These are phyloP conservation scores for Yamadazyma akitaensis DNA, from an alignment of 805 yeast genomes.

Conservation along the genomic window DNA sequence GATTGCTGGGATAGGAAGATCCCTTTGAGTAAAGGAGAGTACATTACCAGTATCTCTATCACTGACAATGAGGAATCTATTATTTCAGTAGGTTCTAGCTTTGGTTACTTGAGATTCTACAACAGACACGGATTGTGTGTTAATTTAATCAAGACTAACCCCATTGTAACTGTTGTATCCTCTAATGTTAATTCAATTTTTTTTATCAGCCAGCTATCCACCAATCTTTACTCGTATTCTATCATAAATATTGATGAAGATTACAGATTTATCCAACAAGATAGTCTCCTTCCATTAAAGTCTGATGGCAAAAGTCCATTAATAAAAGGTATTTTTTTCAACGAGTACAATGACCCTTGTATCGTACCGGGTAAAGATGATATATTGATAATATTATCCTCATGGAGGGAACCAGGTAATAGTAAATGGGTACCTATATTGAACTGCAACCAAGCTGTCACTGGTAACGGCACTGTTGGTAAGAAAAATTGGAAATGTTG, in stretches of 20 bases:
- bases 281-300: conserved; percentile 35
- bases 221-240: conserved; percentile 42
- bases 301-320: conserved; percentile 24
- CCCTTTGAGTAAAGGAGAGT: conserved; percentile 52
- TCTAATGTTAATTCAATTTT: conserved; percentile 52
- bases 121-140: conserved; percentile 72
- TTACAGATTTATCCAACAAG: conserved; percentile 38
- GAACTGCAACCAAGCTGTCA: conserved; percentile 47
- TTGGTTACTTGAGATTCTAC: conserved; percentile 71
- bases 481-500: conserved; percentile 65
- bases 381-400: conserved; percentile 61
- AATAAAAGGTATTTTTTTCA: conserved; percentile 75
- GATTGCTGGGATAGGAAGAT: conserved; percentile 71
- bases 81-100: conserved; percentile 67
- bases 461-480: conserved; percentile 47
- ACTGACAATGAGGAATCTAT: conserved; percentile 36
- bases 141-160: conserved; percentile 64
- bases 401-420: conserved; percentile 76
- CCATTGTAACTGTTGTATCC: conserved; percentile 71
- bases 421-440: conserved; percentile 86
- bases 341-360: conserved; percentile 87
- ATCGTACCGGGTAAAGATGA: conserved; percentile 73
- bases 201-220: conserved; percentile 41
- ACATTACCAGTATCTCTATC: conserved; percentile 66
- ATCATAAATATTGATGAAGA: conserved; percentile 44